Base-by-base conservation (phyloP, 176 grass and related monocot species). In the Panicum miliaceum region DNA sequence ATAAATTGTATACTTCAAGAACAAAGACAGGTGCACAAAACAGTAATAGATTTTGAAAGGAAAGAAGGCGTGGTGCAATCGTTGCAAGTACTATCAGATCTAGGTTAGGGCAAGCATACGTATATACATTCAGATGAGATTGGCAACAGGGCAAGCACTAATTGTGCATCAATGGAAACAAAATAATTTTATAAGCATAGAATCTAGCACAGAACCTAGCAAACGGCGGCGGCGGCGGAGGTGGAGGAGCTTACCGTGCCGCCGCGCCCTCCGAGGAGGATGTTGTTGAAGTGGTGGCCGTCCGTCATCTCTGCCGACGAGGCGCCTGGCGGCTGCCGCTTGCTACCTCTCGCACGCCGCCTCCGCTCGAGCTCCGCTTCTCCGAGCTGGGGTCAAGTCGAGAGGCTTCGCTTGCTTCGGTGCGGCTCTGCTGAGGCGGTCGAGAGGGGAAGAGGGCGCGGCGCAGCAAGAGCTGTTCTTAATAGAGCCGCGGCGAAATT, bases 231-330 rank as follows among this genome's bases (percentile, higher is more conserved):
- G 25, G 19, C 29, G 19, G 36, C 18, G 3, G 66, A 12, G n/a
- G 61, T 0, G 54, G 71, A 36, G 45, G 67, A 71, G 62, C 91
- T 81, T 80, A 98, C 93, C 40, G 96, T 92, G 80, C 96, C 96
- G 22, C 89, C 87, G 18, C 92, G 87, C 53, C 91, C 96, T 38
- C 96, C 93, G 77, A 98, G 93, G 71, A 93, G 87, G 80, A 98
- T 95, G 78, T 80, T 90, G 67, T 90, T 88, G 87, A 95, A 98
- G 61, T 80, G 56, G 68, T 93, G 96, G 5, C 92, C 93, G 71
- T 95, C 93, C 67, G 93, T 51, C 91, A 95, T 95, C 64, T 81
- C 83, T 50, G 46, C 79, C 82, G 18, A 71, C 13, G 36, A 46
- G 16, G 76, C 40, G 22, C 22, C 75, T 20, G 67, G 67, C 14